These are phyloP conservation scores for Saccharum officinarum DNA, from an alignment of 176 grass and related monocot genomes.

Conservation along the genomic window DNA sequence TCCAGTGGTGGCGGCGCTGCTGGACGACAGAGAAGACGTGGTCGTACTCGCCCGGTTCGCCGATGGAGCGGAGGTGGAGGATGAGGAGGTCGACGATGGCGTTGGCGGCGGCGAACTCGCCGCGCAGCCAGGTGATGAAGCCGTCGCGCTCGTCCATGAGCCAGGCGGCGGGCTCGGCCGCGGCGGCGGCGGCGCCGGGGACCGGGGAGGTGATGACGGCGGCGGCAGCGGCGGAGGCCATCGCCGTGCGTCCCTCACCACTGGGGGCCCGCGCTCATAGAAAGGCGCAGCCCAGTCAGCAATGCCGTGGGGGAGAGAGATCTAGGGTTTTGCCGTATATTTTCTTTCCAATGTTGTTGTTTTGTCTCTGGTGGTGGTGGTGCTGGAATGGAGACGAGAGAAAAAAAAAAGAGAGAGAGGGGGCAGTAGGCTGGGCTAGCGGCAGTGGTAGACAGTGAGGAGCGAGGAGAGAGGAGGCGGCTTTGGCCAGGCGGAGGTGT, in stretches of 20 bases:
- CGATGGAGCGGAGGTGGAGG: constrained; percentile 59
- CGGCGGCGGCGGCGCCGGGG: not conserved
- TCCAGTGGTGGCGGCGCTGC: constrained; percentile 83
- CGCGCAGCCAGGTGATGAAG: constrained; percentile 88
- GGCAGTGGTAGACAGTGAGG: not conserved
- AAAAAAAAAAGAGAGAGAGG: not conserved
- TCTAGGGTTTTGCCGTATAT: constrained; percentile 75
- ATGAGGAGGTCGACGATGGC: constrained; percentile 82
- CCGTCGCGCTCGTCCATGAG: constrained; percentile 73
- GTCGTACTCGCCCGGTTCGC: constrained; percentile 75
- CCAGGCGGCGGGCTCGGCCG: constrained; percentile 35
- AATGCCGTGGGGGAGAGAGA: constrained; percentile 47
- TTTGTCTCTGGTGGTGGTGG: not conserved
- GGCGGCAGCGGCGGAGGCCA: constrained; percentile 43
- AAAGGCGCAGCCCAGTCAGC: not conserved
- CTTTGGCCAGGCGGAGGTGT: not conserved
- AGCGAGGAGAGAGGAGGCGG: not conserved
- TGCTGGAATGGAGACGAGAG: constrained; percentile 14
- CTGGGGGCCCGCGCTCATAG: constrained; percentile 33
- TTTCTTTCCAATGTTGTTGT: not conserved
- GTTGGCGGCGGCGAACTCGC: constrained; percentile 94
- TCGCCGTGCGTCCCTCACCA: constrained; percentile 27
- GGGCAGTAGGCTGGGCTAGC: not conserved
- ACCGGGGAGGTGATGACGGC: constrained; percentile 21
- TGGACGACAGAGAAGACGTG: constrained; percentile 58